phyloP scores from a whole-genome alignment of 2,329 filamentous ascomycete species.

The Piedraia hortae region DNA sequence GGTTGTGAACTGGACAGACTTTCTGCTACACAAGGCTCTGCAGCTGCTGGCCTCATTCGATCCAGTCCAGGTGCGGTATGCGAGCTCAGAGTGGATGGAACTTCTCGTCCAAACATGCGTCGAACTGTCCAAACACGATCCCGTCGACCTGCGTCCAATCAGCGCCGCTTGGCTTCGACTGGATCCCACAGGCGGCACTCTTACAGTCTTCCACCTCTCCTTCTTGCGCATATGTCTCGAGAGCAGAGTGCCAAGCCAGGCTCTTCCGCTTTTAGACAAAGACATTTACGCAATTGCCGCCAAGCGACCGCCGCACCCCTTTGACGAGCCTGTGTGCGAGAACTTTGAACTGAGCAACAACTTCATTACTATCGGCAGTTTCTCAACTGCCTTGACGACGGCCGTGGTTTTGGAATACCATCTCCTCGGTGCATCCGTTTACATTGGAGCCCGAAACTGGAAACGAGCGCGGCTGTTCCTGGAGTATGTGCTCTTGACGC shows the following conservation, averaged over 20 bases:
- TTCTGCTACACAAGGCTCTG: conserved; percentile 21
- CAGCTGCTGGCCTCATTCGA: conserved; percentile 24
- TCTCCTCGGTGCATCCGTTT: conserved; percentile 20
- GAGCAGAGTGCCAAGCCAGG: conserved; percentile 25
- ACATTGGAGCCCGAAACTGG: conserved; percentile 18
- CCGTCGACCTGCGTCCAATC: conserved; percentile 12
- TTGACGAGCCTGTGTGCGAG: conserved; percentile 16
- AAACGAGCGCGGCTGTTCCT: conserved; percentile 19
- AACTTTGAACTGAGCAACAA: conserved; percentile 18
- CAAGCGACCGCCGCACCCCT: conserved; percentile 9
- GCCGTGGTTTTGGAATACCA: conserved; percentile 28
- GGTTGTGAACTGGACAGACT: conserved; percentile 12
- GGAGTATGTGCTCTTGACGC: conserved; percentile 32
- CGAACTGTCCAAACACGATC: conserved; percentile 2
- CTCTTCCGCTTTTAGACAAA: conserved; percentile 33
- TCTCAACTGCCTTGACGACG: conserved; percentile 27
- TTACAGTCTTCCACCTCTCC: conserved; percentile 34
- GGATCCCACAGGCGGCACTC: conserved; percentile 36
- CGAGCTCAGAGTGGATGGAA: conserved; percentile 19
- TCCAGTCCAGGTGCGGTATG: conserved; percentile 26
- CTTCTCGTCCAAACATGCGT: conserved; percentile 16
- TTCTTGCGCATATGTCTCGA: conserved; percentile 30
- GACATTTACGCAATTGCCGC: conserved; percentile 37
- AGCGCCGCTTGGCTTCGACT: conserved; percentile 32
- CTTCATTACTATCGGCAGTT: conserved; percentile 32